Conservation (phyloP, 208 protist genomes). For the Trypanosoma scelopori region DNA sequence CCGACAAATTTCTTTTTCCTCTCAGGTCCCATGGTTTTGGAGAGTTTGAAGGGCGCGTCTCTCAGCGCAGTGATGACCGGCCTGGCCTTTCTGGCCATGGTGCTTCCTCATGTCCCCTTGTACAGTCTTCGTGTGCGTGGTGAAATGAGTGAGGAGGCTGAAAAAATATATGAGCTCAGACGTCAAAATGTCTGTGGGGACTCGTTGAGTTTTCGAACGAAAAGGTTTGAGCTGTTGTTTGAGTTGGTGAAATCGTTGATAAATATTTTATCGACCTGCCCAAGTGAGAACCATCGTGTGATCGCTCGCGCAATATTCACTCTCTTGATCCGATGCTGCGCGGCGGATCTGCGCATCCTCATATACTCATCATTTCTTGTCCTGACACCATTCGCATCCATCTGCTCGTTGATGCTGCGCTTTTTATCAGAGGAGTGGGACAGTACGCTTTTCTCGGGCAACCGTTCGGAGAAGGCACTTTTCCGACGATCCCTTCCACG, state of each 20-base stretch:
- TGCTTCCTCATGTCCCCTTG: slow-evolving; percentile 17
- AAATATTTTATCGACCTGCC: slow-evolving; percentile 48
- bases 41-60: slow-evolving; percentile 24
- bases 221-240: slow-evolving; percentile 57
- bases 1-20: slow-evolving; percentile 22
- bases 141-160: slow-evolving; percentile 4
- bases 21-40: slow-evolving; percentile 18
- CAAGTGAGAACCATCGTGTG: slow-evolving; percentile 34
- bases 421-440: slow-evolving; percentile 49
- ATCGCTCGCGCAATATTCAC: slow-evolving; percentile 33
- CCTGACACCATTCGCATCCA: slow-evolving; percentile 69
- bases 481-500: slow-evolving; percentile 31
- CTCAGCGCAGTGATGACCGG: slow-evolving; percentile 25
- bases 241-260: slow-evolving; percentile 55
- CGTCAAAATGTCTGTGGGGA: background rate
- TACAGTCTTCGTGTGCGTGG: slow-evolving; percentile 20
- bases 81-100: slow-evolving; percentile 15
- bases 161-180: slow-evolving; percentile 2
- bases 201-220: slow-evolving; percentile 26
- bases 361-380: slow-evolving; percentile 57
- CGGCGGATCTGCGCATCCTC: slow-evolving; percentile 42
- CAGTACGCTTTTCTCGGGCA: background rate
- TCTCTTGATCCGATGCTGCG: slow-evolving; percentile 41
- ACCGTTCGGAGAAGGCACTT: slow-evolving; percentile 19
- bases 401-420: slow-evolving; percentile 59